phyloP scores from a whole-genome alignment of 768 basidiomycete genomes.

The Mycena metata region DNA sequence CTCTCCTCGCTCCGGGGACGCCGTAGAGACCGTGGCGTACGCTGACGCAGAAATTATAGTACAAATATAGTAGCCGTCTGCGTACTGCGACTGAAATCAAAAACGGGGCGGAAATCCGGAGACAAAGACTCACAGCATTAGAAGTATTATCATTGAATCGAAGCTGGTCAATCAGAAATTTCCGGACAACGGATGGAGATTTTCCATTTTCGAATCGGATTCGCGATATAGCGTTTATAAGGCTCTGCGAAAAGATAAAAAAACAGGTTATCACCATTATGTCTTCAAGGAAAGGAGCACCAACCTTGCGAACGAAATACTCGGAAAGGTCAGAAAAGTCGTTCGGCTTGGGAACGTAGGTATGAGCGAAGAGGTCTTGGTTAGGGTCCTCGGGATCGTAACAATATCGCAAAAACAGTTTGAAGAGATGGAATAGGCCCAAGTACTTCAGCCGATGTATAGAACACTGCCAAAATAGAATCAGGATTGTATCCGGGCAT shows the following conservation, averaged over 20 bases:
- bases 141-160: conserved; percentile 95
- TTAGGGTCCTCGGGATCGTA: conserved; percentile 88
- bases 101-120: conserved; percentile 4
- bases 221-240: conserved; percentile 86
- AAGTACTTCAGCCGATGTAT: conserved; percentile 85
- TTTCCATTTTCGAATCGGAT: conserved; percentile 91
- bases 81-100: conserved; percentile 66
- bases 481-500: conserved; percentile 13
- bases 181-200: conserved; percentile 86
- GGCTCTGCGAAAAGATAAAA: conserved; percentile 71
- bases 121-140: conserved; percentile 74
- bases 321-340: conserved; percentile 93
- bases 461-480: conserved; percentile 74
- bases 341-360: conserved; percentile 95
- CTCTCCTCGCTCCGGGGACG: conserved; percentile 86
- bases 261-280: background rate
- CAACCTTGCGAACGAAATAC: conserved; percentile 95
- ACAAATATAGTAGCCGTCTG: conserved; percentile 92
- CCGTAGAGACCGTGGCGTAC: conserved; percentile 80
- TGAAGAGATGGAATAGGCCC: conserved; percentile 95
- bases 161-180: conserved; percentile 93
- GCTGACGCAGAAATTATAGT: conserved; percentile 87
- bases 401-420: conserved; percentile 91
- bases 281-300: conserved; percentile 36
- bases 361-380: conserved; percentile 88